Conservation (phyloP, 495 filamentous ascomycete species). For the Aspergillus conjunctus region DNA sequence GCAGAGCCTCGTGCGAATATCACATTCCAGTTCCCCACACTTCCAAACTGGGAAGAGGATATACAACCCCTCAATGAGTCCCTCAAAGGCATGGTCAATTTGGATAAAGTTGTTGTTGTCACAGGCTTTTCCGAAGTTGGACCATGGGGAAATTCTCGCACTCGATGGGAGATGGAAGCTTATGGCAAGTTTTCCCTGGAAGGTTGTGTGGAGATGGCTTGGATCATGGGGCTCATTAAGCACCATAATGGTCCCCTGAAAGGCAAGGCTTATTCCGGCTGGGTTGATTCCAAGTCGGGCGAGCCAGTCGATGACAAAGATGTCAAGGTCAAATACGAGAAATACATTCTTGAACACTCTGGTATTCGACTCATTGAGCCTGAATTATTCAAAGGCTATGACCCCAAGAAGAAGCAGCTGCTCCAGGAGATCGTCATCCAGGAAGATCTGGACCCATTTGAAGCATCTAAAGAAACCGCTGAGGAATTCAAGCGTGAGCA, state of each 20-base stretch:
- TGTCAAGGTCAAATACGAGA: slow-evolving; percentile 94
- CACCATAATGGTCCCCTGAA: slow-evolving; percentile 99
- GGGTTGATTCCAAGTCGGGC: slow-evolving; percentile 92
- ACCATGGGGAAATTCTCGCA: slow-evolving; percentile 97
- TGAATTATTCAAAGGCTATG: slow-evolving; percentile 95
- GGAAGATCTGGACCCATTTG: slow-evolving; percentile 95
- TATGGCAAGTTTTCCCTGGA: slow-evolving; percentile 95
- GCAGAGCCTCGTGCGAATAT: slow-evolving; percentile 96
- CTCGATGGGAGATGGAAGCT: slow-evolving; percentile 99
- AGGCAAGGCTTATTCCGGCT: slow-evolving; percentile 93
- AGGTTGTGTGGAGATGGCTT: slow-evolving; percentile 98
- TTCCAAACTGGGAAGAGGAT: slow-evolving; percentile 90
- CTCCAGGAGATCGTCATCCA: slow-evolving; percentile 96
- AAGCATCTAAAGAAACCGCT: slow-evolving; percentile 94
- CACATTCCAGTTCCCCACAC: slow-evolving; percentile 88
- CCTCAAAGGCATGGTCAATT: slow-evolving; percentile 96
- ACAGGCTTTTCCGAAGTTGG: slow-evolving; percentile 96
- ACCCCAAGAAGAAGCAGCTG: slow-evolving; percentile 97
- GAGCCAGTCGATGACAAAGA: slow-evolving; percentile 99
- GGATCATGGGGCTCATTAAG: slow-evolving; percentile 99
- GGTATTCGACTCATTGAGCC: slow-evolving; percentile 98
- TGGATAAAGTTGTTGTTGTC: slow-evolving; percentile 96
- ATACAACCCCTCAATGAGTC: slow-evolving; percentile 82
- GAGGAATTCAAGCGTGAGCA: slow-evolving; percentile 97
- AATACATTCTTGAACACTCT: slow-evolving; percentile 91